Percentiles rank a stretch among this genome's conserved stretches.
These are phyloP conservation scores for Biancaea sappan DNA, from an alignment of 306 rosid genomes.

Conservation along the genomic window DNA sequence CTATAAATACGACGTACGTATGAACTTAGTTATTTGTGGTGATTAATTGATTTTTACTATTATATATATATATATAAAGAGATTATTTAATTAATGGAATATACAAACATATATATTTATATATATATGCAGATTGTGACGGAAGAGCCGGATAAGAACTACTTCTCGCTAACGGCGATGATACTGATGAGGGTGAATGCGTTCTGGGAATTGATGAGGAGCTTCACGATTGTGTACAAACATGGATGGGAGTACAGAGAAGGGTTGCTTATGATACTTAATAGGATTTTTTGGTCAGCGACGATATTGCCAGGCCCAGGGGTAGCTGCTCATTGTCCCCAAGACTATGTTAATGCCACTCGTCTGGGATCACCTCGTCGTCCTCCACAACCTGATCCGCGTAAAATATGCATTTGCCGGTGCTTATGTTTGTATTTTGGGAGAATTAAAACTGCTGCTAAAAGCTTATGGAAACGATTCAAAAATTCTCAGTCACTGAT, in stretches of 20 bases:
- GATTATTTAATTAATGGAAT: no score
- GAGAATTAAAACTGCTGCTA: no score
- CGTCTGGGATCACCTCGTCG: slow-evolving; percentile 44
- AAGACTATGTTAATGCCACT: slow-evolving; percentile 63
- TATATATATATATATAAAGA: no score
- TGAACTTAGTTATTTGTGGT: no score
- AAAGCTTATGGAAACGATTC: no score
- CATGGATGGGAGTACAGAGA: slow-evolving; percentile 49
- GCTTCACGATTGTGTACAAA: slow-evolving; percentile 45
- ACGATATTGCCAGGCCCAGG: slow-evolving; percentile 48
- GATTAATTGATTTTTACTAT: no score
- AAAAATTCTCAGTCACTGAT: no score
- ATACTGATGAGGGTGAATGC: slow-evolving; percentile 48
- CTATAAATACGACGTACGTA: slow-evolving; percentile 51
- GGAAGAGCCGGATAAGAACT: slow-evolving; percentile 68
- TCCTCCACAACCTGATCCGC: no score
- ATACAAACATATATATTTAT: no score
- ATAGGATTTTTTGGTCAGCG: slow-evolving; percentile 27
- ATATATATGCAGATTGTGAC: slow-evolving; percentile 37
- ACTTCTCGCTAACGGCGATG: slow-evolving; percentile 30
- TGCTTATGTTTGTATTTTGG: no score
- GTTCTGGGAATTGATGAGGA: slow-evolving; percentile 54
- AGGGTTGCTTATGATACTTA: slow-evolving; percentile 39
- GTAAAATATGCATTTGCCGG: no score
- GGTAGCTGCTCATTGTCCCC: slow-evolving; percentile 50